These are phyloP conservation scores for Rhodosorus marinus DNA, from an alignment of 23 red algal genomes.

Conservation along the genomic window DNA sequence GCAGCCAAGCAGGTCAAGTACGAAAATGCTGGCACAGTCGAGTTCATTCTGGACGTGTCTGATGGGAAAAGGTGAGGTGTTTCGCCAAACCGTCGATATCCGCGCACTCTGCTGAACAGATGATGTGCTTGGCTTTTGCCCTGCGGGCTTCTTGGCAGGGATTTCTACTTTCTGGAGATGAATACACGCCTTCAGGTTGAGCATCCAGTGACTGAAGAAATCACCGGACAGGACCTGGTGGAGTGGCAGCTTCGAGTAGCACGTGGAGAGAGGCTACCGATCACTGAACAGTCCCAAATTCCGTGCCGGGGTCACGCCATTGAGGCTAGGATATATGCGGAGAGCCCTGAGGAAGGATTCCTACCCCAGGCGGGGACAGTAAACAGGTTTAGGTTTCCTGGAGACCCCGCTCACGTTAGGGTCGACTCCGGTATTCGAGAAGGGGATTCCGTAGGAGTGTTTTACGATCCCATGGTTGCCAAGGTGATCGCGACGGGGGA, in stretches of 20 bases:
- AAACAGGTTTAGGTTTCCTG: background rate
- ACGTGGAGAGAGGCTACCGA: slow-evolving; percentile 44
- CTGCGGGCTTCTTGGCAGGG: slow-evolving; percentile 2
- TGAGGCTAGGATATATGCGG: slow-evolving; percentile 80
- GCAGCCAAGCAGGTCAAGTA: slow-evolving; percentile 79
- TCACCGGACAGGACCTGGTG: slow-evolving; percentile 89
- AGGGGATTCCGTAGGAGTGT: slow-evolving; percentile 48
- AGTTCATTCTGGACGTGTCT: slow-evolving; percentile 70
- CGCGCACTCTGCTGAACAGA: too few species aligned
- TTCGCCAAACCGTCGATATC: too few species aligned
- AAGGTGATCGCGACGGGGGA: slow-evolving; percentile 87
- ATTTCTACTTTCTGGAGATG: slow-evolving; percentile 99
- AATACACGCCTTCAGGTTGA: slow-evolving; percentile 98
- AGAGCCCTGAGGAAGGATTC: slow-evolving; percentile 70
- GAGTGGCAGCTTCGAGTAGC: slow-evolving; percentile 76
- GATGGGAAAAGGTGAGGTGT: slow-evolving; percentile 42
- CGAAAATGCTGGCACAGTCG: slow-evolving; percentile 79
- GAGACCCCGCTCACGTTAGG: too few species aligned
- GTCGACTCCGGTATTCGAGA: slow-evolving; percentile 56
- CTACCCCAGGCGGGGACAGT: slow-evolving; percentile 51
- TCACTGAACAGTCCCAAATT: background rate
- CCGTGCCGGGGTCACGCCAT: slow-evolving; percentile 45
- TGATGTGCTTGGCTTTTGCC: too few species aligned
- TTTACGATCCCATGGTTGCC: slow-evolving; percentile 81
- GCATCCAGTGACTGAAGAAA: slow-evolving; percentile 85